phyloP scores from a whole-genome alignment of 2,329 filamentous ascomycete species.

The Pseudogymnoascus sp. region DNA sequence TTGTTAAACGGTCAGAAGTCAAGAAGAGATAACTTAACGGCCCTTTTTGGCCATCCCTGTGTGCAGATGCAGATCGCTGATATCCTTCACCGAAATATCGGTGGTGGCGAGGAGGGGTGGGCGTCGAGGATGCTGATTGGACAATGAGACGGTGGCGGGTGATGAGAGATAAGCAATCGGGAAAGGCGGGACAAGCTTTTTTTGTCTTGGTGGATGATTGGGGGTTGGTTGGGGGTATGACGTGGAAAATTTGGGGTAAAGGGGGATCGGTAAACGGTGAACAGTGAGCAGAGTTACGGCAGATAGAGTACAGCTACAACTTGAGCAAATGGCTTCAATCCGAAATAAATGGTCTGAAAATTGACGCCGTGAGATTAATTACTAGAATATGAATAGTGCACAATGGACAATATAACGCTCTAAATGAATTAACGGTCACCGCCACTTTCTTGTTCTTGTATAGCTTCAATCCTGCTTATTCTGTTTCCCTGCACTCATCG shows the following conservation, averaged over 20 bases:
- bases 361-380: neutral
- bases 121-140: neutral
- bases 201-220: neutral
- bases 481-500: neutral
- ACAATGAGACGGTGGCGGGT: neutral
- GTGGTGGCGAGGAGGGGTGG: neutral
- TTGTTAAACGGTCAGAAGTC: neutral
- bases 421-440: neutral
- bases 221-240: neutral
- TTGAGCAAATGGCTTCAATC: too few relatives aligned
- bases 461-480: neutral
- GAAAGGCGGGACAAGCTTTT: neutral
- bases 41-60: neutral
- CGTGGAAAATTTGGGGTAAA: neutral
- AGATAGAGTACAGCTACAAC: neutral
- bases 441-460: neutral
- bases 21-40: neutral
- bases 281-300: neutral
- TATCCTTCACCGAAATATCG: neutral
- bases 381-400: neutral
- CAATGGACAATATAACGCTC: neutral
- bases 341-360: neutral
- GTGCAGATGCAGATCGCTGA: neutral
- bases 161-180: constrained; percentile 1
- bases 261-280: neutral